Evolutionary conservation across 2,329 filamentous ascomycete genomes (phyloP), one percentile per base, ranked within the genome.

Genomic region (Lecanicillium sp.): DNA sequence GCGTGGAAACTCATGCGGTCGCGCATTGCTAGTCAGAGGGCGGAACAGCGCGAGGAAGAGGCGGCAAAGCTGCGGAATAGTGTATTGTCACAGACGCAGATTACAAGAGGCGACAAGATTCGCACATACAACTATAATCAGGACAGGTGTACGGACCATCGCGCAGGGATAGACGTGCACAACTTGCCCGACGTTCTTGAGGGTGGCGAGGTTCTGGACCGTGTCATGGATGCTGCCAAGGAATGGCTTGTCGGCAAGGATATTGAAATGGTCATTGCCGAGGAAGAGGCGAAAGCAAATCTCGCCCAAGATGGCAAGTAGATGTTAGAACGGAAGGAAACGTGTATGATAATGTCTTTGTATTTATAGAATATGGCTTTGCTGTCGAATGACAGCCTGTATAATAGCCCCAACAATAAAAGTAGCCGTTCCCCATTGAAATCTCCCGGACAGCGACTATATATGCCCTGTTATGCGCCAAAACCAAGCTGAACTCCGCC

Each of bases 101-200:
- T 92, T 65, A 92, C 89, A 5, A 75, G 92, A 30, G 87, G 87
- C 33, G 88, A 97, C 65, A 98, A 98, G 68, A 83, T 98, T 42
- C 72, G 89, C 44, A 96, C 89, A 0, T 96, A 96, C 61, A 95
- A 96, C 59, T 79, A 77, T 60, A 68, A 65, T 46, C 75, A 79
- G 55, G 73, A 88, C 60, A 72, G 89, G 31, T 89, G 92, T 48
- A 94, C 89, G 2, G 89, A 96, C 54, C 89, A 96, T 61, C 72
- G 89, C 29, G 87, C 83, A 51, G 87, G 84, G 0, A 58, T 84
- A 29, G 89, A 89, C 40, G 72, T 88, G 12, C 80, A 90, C 56
- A 86, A 89, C 55, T 64, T 96, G 44, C 80, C 86, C 36, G 77
- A 84, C 52, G 82, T 95, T n/a, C 69, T 95, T 39, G 75, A 72